Evolutionary conservation across 2,329 filamentous ascomycete species (phyloP).

Genomic region (Aspergillus tamarii): DNA sequence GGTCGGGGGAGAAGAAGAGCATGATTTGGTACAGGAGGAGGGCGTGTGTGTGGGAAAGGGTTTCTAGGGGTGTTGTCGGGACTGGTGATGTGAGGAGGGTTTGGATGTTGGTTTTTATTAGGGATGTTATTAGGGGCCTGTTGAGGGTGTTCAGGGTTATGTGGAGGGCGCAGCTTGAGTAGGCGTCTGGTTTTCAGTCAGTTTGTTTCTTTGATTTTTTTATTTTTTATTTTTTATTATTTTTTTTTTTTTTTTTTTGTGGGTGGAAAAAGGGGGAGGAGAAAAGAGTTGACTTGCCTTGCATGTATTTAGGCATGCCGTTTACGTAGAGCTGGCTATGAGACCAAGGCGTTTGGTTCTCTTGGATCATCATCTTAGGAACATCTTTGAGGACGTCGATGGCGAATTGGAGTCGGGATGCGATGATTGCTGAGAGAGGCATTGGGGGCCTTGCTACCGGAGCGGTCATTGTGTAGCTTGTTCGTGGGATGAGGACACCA

Average conservation of each 20-base stretch:
- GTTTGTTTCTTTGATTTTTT: too few relatives aligned
- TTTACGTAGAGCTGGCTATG: constrained; percentile 57
- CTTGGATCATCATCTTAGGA: constrained; percentile 50
- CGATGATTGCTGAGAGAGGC: constrained; percentile 24
- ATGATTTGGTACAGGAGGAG: constrained; percentile 56
- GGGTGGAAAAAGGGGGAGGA: not conserved
- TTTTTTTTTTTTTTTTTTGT: too few relatives aligned
- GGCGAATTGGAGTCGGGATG: constrained; percentile 36
- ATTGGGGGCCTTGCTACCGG: constrained; percentile 12
- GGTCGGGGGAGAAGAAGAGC: constrained; percentile 55
- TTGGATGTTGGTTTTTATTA: constrained; percentile 50
- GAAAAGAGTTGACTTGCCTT: constrained; percentile 42
- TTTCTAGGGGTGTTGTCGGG: constrained; percentile 27
- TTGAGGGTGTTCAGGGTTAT: constrained; percentile 55
- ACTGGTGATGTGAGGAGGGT: constrained; percentile 46
- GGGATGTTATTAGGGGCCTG: constrained; percentile 51
- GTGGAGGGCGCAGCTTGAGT: constrained; percentile 58
- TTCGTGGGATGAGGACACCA: not conserved
- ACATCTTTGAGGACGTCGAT: constrained; percentile 52
- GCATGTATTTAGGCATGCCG: constrained; percentile 55
- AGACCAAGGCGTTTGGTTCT: constrained; percentile 57
- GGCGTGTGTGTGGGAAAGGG: constrained; percentile 52
- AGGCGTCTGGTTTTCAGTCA: constrained; percentile 47
- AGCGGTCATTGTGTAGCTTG: not conserved
- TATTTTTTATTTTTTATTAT: too few relatives aligned